Evolutionary conservation across 2,329 filamentous ascomycete species (phyloP), one percentile per base, ranked within the genome.

Genomic region (Shiraia bambusicola): DNA sequence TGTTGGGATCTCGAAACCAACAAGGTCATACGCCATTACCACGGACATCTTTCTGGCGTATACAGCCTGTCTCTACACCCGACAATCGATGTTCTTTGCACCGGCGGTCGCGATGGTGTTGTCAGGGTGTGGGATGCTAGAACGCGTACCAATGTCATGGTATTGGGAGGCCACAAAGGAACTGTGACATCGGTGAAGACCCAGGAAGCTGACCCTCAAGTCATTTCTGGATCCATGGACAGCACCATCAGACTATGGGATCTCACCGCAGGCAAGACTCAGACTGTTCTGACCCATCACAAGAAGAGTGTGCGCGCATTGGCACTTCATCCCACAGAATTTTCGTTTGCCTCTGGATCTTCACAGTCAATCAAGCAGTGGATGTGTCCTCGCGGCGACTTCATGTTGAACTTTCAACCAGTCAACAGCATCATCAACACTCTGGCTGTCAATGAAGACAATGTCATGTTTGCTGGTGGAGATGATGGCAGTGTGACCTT

Each of bases 1-100:
- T 98, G 93, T 73, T 98, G 93, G 93, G 93, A 98, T 73, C 74
- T 98, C 53, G 93, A 98, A 71, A 96, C 92, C n/a, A 98, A 98
- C 75, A 96, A 96, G 71, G 93, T 98, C 19, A 64, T 64, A 6
- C 57, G 58, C 32, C 90, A 96, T 71, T 98, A 97, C 69, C 93
- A 98, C 67, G 94, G 94, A 13, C 93, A 98, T 72, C 75, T 98
- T 15, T 95, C 88, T 58, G 93, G 93, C 51, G 93, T 98, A 3
- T 98, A 98, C 72, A 91, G 91, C 1, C 76, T 98, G 5, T 82
- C 87, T 2, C 75, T 98, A n/a, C 93, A 98, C 65, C 93, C 93
- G 0, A 95, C 90, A 0, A 79, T 98, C 5, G 93, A 98, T 61
- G 87, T 98, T 1, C 79, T 98, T 13, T 91, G 95, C 32, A 98